Conservation (phyloP, 345 rosid species). For the Odontarrhena argentea region DNA sequence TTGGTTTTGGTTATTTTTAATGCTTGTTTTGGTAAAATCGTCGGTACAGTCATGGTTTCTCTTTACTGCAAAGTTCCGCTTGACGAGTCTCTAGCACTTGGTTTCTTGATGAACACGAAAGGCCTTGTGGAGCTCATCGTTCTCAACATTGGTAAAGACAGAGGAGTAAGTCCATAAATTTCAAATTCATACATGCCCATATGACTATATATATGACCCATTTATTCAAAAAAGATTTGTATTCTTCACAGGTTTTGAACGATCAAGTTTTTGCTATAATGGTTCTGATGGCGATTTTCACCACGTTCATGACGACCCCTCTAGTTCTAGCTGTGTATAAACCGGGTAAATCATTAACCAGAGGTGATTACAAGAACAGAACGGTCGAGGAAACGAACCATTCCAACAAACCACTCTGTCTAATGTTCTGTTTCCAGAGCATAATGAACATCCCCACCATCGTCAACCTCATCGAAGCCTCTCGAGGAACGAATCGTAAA, state of each 20-base stretch:
- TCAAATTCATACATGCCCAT: not conserved
- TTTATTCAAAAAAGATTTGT: too few species aligned
- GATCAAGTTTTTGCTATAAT: slow-evolving; percentile 63
- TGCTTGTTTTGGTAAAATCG: slow-evolving; percentile 59
- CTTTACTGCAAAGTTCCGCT: slow-evolving; percentile 49
- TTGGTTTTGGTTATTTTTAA: slow-evolving; percentile 53
- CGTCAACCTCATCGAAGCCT: slow-evolving; percentile 64
- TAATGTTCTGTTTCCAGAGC: slow-evolving; percentile 60
- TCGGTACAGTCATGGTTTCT: slow-evolving; percentile 53
- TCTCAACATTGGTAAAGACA: slow-evolving; percentile 65
- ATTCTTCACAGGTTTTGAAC: slow-evolving; percentile 47
- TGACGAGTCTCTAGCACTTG: slow-evolving; percentile 56
- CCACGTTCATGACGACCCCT: slow-evolving; percentile 73
- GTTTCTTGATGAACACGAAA: slow-evolving; percentile 70
- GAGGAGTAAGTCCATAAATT: slow-evolving; percentile 38
- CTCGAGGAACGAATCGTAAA: slow-evolving; percentile 70
- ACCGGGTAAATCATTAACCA: slow-evolving; percentile 49
- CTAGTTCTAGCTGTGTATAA: slow-evolving; percentile 61
- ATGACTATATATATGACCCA: too few species aligned
- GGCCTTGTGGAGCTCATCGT: slow-evolving; percentile 50
- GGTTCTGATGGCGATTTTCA: slow-evolving; percentile 68
- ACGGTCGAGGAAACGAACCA: slow-evolving; percentile 46
- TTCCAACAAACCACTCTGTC: slow-evolving; percentile 46
- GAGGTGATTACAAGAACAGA: slow-evolving; percentile 44
- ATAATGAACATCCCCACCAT: slow-evolving; percentile 57